phyloP scores from a whole-genome alignment of 2,329 filamentous ascomycete species.

The Paracoccidioides brasiliensis region DNA sequence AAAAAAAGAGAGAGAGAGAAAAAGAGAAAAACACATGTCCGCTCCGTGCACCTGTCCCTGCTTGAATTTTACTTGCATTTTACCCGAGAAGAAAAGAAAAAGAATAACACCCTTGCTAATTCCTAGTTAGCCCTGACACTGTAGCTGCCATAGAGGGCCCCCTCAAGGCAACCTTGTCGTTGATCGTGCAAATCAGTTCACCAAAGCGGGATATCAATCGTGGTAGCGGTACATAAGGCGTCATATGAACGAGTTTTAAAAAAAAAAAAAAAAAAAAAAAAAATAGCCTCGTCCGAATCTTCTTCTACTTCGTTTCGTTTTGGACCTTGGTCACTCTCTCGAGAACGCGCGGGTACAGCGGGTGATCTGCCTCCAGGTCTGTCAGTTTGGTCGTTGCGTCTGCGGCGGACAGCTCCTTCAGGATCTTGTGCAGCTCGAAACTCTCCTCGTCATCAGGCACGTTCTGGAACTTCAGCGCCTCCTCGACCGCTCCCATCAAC shows the following conservation, averaged over 20 bases:
- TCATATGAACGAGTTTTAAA: not conserved
- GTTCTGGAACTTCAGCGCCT: slow-evolving; percentile 90
- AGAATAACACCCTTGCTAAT: not conserved
- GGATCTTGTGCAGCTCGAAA: slow-evolving; percentile 68
- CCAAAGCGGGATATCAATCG: not conserved
- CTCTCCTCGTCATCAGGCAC: slow-evolving; percentile 87
- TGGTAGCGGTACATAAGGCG: not conserved
- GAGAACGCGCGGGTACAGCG: slow-evolving; percentile 63
- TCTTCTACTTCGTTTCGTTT: slow-evolving; percentile 28
- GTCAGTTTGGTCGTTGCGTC: slow-evolving; percentile 70
- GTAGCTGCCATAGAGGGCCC: not conserved
- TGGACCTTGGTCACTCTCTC: slow-evolving; percentile 76
- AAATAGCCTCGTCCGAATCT: not conserved
- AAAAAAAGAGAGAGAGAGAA: not conserved
- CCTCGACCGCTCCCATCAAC: slow-evolving; percentile 73
- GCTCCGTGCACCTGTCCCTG: not conserved
- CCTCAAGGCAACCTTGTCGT: not conserved
- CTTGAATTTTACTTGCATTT: not conserved
- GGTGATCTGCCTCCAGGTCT: slow-evolving; percentile 62
- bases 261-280: not conserved
- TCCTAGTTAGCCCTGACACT: not conserved
- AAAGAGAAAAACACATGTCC: not conserved
- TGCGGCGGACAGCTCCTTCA: slow-evolving; percentile 59
- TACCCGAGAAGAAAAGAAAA: not conserved
- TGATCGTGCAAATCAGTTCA: not conserved